A percentile compares a stretch with the other conserved stretches of the same genome.
Evolutionary conservation across 192 early-diverging fungal species (phyloP).

Genomic region (Umbelopsis vinacea): DNA sequence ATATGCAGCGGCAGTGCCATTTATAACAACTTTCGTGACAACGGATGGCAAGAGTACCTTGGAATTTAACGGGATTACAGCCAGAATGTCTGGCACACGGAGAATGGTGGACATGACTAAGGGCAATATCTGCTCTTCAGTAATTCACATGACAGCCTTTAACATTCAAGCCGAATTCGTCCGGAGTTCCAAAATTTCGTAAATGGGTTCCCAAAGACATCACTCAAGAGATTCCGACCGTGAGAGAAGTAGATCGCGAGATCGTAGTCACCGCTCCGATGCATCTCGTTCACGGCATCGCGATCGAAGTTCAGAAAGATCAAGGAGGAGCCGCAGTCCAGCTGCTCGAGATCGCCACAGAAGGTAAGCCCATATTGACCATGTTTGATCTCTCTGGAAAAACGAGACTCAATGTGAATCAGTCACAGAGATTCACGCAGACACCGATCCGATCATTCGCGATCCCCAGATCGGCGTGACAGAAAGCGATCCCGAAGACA

Average conservation of each 20-base stretch:
- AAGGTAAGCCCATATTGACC: neutral
- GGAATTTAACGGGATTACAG: conserved; percentile 30
- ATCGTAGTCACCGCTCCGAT: neutral
- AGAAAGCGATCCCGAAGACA: conserved; percentile 3
- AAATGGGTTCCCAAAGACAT: conserved; percentile 16
- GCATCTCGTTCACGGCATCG: neutral
- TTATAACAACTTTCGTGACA: conserved; percentile 27
- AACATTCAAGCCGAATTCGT: neutral
- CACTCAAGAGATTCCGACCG: conserved; percentile 14
- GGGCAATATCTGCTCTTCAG: neutral
- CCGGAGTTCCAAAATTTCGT: neutral
- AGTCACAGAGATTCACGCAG: neutral
- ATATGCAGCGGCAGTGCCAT: conserved; percentile 31
- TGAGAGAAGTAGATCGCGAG: conserved; percentile 17
- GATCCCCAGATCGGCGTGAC: neutral
- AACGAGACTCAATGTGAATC: too few species aligned
- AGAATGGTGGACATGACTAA: conserved; percentile 22
- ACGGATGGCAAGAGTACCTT: conserved; percentile 41
- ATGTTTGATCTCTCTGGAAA: neutral
- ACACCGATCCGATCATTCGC: neutral
- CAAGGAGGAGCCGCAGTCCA: conserved; percentile 1
- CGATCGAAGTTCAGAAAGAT: conserved; percentile 3
- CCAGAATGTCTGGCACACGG: conserved; percentile 22
- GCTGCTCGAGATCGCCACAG: neutral
- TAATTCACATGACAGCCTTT: neutral